A percentile compares a stretch with the other conserved stretches of the same genome.
Conservation (phyloP, 192 early-diverging fungal genomes). For the Kappamyces sp. region DNA sequence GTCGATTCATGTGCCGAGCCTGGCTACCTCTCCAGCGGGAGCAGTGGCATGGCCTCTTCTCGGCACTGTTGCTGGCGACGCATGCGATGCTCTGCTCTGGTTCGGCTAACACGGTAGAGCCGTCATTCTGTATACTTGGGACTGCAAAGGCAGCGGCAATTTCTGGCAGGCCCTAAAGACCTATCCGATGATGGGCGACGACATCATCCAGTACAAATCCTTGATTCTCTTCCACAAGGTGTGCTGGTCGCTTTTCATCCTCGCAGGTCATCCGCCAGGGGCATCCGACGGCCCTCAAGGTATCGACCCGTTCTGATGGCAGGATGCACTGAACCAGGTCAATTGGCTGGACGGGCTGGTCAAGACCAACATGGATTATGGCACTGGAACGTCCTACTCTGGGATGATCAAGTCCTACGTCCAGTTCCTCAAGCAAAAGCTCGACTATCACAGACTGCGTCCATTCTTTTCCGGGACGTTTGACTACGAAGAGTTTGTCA, state of each 20-base stretch:
- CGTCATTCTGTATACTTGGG: slow-evolving; percentile 91
- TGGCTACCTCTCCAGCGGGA: background rate
- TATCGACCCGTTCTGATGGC: too few species aligned
- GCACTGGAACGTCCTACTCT: slow-evolving; percentile 54
- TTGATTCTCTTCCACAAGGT: slow-evolving; percentile 94
- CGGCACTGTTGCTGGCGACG: slow-evolving; percentile 9
- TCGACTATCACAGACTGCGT: slow-evolving; percentile 86
- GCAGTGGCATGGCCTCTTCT: background rate
- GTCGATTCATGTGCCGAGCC: too few species aligned
- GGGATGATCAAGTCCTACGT: slow-evolving; percentile 85
- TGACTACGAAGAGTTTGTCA: slow-evolving; percentile 96
- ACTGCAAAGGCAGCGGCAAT: slow-evolving; percentile 76
- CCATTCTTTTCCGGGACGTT: slow-evolving; percentile 92
- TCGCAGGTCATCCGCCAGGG: slow-evolving; percentile 66
- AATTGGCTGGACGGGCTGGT: slow-evolving; percentile 76
- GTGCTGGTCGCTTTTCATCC: too few species aligned
- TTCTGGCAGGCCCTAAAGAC: slow-evolving; percentile 82
- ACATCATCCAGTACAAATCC: slow-evolving; percentile 95
- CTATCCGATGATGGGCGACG: slow-evolving; percentile 85
- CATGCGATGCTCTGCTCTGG: too few species aligned
- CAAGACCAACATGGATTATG: slow-evolving; percentile 14
- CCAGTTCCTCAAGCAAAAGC: slow-evolving; percentile 81
- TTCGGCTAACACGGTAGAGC: slow-evolving; percentile 27
- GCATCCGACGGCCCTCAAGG: slow-evolving; percentile 61
- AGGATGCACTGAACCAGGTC: slow-evolving; percentile 59